Evolutionary conservation across 2,329 filamentous ascomycete genomes (phyloP), one percentile per base, ranked within the genome.

Genomic region (Akanthomyces uredinophilus): DNA sequence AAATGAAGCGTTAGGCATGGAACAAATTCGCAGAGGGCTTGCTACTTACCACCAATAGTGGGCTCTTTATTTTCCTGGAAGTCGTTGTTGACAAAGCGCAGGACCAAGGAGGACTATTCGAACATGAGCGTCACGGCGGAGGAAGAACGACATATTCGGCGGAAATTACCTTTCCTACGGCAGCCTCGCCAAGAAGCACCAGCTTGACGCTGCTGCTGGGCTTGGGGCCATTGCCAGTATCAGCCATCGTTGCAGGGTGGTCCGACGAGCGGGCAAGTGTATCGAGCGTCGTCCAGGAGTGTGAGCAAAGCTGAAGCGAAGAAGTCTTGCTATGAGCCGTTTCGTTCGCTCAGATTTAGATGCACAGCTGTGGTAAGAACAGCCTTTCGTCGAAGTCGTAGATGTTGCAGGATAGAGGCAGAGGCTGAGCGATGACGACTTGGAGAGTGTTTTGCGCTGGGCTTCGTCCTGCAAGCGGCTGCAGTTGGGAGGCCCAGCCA

Each of bases 11-110:
- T 60, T 24, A 50, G 56, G 8, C 5, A 13, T 39, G 13, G 11
- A 3, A 20, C 22, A 22, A 14, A 7, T 13, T 16, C 10, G 18
- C 5, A 47, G 41, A 51, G 57, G 5, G 63, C 57, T 54, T 66
- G 39, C 60, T 58, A 77, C 83, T 67, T 84, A 96, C 92, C 92
- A 83, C 95, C 95, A 78, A 99, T 99, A 67, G 95, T 99, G 65
- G 95, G 95, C 77, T 99, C 95, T 83, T 98, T 98, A 79, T 98
- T 98, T 79, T 98, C 95, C 81, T 99, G 95, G 73, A 99, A 99
- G 78, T 98, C 94, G 80, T 99, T 95, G 84, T 98, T 98, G 74
- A 99, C 95, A 78, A 99, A 99, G 73, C 95, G 92, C 74, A 99
- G 85, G 66, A 99, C 95, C 63, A 99, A 87, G 51, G 95, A 99